Base-by-base conservation (phyloP, 225 moss, liverwort and hornwort species). In the Takakia lepidozioides region DNA sequence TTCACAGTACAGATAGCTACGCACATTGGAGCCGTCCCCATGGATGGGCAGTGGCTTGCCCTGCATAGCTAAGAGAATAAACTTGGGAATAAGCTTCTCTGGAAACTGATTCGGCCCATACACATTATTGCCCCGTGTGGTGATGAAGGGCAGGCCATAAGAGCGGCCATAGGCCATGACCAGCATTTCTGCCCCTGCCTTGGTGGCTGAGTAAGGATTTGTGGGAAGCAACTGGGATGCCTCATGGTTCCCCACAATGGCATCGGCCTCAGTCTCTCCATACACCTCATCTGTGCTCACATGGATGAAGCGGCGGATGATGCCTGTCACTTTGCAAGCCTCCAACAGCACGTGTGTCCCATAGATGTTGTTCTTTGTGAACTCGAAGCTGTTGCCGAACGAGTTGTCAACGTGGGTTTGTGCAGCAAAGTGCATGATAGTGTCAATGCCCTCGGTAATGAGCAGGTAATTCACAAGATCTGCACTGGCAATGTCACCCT, bases 241-340 rank as follows among this genome's bases (percentile, higher is more conserved):
- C 11, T 41, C 40, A 14, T 41, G 40, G 11, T 41, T 41, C n/a
- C 40, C 40, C 40, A 41, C 5, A 14, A 41, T 41, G 16, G 40
- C 40, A 3, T 41, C n/a, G n/a, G n/a, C n/a, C n/a, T n/a, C n/a
- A n/a, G n/a, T n/a, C n/a, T n/a, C n/a, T n/a, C n/a, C n/a, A n/a
- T n/a, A n/a, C n/a, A n/a, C n/a, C n/a, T n/a, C n/a, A n/a, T n/a
- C n/a, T n/a, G n/a, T n/a, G n/a, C 40, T 19, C 5, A 41, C 5
- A 14, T 41, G 40, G 19, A 41, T n/a, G n/a, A n/a, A n/a, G n/a
- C n/a, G n/a, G n/a, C n/a, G n/a, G n/a, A n/a, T n/a, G n/a, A n/a
- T n/a, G 11, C 40, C 40, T 14, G 40, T 41, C 40, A 41, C 40
- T 14, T 41, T 41, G 40, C 40, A 41, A 15, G 40, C 40, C 40